Percentiles rank a stretch among this genome's conserved stretches.
phyloP scores from a whole-genome alignment of 345 rosid species.

The Acer saccharum region DNA sequence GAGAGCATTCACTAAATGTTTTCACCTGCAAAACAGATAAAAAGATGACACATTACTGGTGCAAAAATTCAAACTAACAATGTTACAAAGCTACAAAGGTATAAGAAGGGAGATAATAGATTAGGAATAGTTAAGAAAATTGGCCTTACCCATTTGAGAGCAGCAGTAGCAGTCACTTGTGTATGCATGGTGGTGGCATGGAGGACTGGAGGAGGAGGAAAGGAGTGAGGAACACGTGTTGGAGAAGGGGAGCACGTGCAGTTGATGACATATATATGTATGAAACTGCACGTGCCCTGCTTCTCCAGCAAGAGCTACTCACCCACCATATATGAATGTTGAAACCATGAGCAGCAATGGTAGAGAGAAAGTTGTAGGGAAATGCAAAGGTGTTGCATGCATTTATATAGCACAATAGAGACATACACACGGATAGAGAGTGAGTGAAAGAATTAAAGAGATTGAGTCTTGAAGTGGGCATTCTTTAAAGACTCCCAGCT shows the following conservation, averaged over 20 bases:
- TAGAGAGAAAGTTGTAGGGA: not conserved
- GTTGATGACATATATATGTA: not conserved
- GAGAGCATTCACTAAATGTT: not conserved
- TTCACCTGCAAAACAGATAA: not conserved
- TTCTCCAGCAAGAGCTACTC: conserved; percentile 94
- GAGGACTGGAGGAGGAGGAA: not conserved
- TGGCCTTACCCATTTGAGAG: not conserved
- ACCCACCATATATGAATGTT: conserved; percentile 31
- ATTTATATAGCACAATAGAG: conserved; percentile 38
- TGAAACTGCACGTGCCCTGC: conserved; percentile 98
- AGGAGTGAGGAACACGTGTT: conserved; percentile 67
- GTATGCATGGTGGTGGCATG: not conserved
- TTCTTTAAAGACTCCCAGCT: conserved; percentile 41
- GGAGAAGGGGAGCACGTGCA: conserved; percentile 99
- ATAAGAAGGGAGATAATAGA: no score
- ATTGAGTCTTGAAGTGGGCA: conserved; percentile 72
- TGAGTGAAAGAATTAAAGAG: conserved; percentile 24
- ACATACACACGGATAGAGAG: conserved; percentile 14
- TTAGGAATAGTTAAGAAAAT: not conserved
- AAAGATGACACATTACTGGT: not conserved
- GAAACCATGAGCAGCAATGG: not conserved
- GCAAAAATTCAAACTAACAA: not conserved
- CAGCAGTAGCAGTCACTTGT: no score
- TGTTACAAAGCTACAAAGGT: not conserved
- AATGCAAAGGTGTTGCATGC: conserved; percentile 15